Evolutionary conservation across 2,329 filamentous ascomycete species (phyloP).

Genomic region (Chaetoscypha palmicola): DNA sequence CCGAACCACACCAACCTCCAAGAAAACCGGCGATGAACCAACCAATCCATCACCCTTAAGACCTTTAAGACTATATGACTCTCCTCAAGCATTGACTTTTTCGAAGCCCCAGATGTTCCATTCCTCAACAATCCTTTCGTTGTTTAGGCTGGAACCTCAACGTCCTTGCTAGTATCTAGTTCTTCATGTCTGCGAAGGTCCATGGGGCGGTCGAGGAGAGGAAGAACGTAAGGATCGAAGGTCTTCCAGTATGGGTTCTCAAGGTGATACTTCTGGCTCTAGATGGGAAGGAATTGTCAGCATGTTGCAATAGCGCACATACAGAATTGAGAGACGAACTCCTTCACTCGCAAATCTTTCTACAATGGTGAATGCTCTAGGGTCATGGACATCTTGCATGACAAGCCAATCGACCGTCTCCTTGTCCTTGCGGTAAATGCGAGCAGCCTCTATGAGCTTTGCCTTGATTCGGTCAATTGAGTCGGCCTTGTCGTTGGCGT

Average conservation of each 20-base stretch:
- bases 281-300: conserved; percentile 4
- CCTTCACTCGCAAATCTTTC: conserved; percentile 64
- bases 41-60: no score
- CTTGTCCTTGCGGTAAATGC: conserved; percentile 64
- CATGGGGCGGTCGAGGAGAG: conserved; percentile 61
- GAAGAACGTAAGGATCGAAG: conserved; percentile 67
- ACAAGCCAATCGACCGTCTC: conserved; percentile 68
- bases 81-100: no score
- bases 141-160: conserved; percentile 33
- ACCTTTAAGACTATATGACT: no score
- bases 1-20: no score
- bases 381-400: conserved; percentile 66
- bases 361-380: conserved; percentile 66
- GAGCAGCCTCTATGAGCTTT: conserved; percentile 69
- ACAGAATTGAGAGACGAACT: conserved; percentile 24
- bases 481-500: conserved; percentile 59
- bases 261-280: conserved; percentile 56
- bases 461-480: conserved; percentile 60
- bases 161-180: conserved; percentile 49
- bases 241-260: conserved; percentile 46
- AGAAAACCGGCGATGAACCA: no score
- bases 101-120: no score
- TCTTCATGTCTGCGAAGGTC: conserved; percentile 63
- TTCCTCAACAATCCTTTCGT: not conserved
- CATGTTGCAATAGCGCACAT: not conserved